These are phyloP conservation scores for Saturnispora serradocipensis DNA, from an alignment of 805 yeast species.

Conservation along the genomic window DNA sequence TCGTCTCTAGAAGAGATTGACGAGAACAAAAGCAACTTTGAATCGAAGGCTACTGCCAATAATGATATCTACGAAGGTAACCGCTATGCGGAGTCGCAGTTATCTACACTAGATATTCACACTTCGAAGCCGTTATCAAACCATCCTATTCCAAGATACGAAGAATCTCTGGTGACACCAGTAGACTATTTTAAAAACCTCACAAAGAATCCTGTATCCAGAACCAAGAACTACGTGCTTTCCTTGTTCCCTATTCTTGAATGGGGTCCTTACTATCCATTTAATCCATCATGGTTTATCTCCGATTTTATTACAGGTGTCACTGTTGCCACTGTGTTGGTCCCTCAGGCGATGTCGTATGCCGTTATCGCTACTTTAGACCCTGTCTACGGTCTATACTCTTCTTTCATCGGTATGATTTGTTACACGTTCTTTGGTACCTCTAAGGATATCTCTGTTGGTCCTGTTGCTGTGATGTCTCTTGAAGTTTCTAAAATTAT, in stretches of 20 bases:
- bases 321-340: conserved; percentile 87
- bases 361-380: conserved; percentile 77
- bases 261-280: conserved; percentile 85
- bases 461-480: conserved; percentile 97
- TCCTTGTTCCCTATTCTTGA: conserved; percentile 69
- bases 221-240: conserved; percentile 38
- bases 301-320: conserved; percentile 86
- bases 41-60: background rate
- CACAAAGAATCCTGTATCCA: conserved; percentile 31
- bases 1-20: background rate
- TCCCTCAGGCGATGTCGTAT: conserved; percentile 94
- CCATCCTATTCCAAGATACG: conserved; percentile 9
- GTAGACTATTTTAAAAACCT: conserved; percentile 23
- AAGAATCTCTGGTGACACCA: conserved; percentile 20
- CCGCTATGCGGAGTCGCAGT: background rate
- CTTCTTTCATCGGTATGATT: conserved; percentile 86
- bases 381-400: conserved; percentile 81
- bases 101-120: background rate
- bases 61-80: background rate
- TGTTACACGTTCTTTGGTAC: conserved; percentile 89
- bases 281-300: conserved; percentile 52
- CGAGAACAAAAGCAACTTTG: background rate
- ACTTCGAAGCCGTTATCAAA: background rate
- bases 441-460: conserved; percentile 89
- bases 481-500: conserved; percentile 74